A percentile compares a stretch with the other conserved stretches of the same genome.
phyloP scores from a whole-genome alignment of 495 filamentous ascomycete genomes.

The Neurospora terricola region DNA sequence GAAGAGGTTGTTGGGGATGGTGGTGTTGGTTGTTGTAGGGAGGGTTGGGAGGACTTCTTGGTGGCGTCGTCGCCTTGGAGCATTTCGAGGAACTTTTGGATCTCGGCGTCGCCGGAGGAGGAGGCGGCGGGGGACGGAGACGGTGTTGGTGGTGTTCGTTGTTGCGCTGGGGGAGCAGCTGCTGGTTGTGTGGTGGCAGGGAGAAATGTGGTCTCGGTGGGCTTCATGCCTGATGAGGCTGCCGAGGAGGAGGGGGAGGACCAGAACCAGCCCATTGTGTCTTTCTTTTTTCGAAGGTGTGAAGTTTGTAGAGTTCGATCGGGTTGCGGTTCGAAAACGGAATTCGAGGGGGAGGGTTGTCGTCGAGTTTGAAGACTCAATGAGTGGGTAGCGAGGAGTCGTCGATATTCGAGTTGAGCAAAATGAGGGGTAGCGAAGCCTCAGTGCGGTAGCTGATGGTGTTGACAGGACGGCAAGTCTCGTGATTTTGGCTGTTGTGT shows the following conservation, averaged over 20 bases:
- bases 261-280: conserved; percentile 47
- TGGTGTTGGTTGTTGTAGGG: conserved; percentile 1
- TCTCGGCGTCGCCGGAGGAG: conserved; percentile 26
- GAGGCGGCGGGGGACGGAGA: conserved; percentile 7
- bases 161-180: neutral
- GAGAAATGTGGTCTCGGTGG: conserved; percentile 3
- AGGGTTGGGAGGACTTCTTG: conserved; percentile 3
- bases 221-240: conserved; percentile 9
- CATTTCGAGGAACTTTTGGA: conserved; percentile 32
- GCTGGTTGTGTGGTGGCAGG: conserved; percentile 8
- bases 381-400: neutral
- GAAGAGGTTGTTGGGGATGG: neutral
- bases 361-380: neutral
- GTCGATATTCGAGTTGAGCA: neutral
- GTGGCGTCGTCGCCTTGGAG: conserved; percentile 18
- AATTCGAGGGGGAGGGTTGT: neutral
- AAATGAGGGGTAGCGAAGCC: neutral
- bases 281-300: neutral
- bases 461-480: neutral
- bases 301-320: neutral
- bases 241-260: conserved; percentile 16
- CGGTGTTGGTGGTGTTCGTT: conserved; percentile 2
- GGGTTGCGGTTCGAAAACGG: neutral
- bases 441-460: neutral
- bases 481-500: neutral